Percentiles rank a stretch among this genome's conserved stretches.
phyloP scores from a whole-genome alignment of 768 basidiomycete genomes.

The Naganishia vaughanmartiniae region DNA sequence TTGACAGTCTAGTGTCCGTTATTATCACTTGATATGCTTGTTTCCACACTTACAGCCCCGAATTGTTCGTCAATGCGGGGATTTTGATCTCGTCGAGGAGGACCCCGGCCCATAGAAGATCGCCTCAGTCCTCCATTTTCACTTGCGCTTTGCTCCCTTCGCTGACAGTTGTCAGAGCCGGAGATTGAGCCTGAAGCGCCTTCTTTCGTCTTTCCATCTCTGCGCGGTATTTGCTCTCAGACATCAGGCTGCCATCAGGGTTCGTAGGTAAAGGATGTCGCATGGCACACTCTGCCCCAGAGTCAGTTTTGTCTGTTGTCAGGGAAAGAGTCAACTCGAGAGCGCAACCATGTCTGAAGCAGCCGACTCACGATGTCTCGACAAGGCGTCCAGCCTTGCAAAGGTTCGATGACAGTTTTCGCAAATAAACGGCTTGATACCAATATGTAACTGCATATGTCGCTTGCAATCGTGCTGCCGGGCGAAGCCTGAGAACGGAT shows the following conservation, averaged over 20 bases:
- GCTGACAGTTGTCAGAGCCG: not conserved
- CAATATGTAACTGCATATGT: slow-evolving; percentile 90
- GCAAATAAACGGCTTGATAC: slow-evolving; percentile 86
- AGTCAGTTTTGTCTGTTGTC: slow-evolving; percentile 67
- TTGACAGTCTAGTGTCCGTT: slow-evolving; percentile 12
- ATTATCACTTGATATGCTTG: not conserved
- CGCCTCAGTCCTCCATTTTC: slow-evolving; percentile 20
- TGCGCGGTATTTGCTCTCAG: slow-evolving; percentile 49
- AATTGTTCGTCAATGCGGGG: not conserved
- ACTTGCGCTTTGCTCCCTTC: slow-evolving; percentile 9
- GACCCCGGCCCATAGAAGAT: not conserved
- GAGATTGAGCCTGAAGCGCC: slow-evolving; percentile 1
- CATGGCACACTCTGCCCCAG: slow-evolving; percentile 70
- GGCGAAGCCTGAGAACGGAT: slow-evolving; percentile 63
- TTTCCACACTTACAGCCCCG: not conserved
- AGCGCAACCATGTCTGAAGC: not conserved
- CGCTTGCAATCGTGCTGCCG: slow-evolving; percentile 95
- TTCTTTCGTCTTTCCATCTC: slow-evolving; percentile 36
- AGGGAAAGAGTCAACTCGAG: slow-evolving; percentile 12
- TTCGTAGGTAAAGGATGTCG: slow-evolving; percentile 53
- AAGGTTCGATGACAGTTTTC: slow-evolving; percentile 91
- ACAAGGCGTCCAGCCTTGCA: slow-evolving; percentile 90
- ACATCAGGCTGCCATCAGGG: slow-evolving; percentile 49
- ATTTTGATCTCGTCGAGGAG: not conserved
- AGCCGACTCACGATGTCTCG: slow-evolving; percentile 73